These are phyloP conservation scores for Sugiyamaella neomexicana DNA, from an alignment of 1,139 yeast genomes.

Conservation along the genomic window DNA sequence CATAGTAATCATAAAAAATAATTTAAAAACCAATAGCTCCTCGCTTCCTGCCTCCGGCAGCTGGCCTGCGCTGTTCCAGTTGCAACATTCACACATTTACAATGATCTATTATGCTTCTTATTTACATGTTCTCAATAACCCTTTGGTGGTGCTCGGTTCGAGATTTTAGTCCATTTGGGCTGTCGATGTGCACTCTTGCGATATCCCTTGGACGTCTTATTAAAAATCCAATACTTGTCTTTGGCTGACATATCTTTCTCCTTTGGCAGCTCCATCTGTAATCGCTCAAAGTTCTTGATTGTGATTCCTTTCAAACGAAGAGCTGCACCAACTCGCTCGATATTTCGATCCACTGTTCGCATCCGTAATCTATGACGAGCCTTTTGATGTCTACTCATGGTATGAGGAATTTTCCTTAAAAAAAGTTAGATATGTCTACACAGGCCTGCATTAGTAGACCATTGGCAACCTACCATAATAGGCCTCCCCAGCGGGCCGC, in stretches of 20 bases:
- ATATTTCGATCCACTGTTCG: conserved; percentile 77
- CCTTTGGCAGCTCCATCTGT: conserved; percentile 66
- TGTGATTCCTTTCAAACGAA: conserved; percentile 51
- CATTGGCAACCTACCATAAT: conserved; percentile 58
- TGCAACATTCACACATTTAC: not conserved
- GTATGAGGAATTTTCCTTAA: conserved; percentile 64
- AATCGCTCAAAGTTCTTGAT: conserved; percentile 56
- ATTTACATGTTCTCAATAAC: conserved; percentile 49
- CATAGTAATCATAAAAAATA: no score
- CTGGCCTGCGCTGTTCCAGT: conserved; percentile 1
- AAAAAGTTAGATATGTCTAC: not conserved
- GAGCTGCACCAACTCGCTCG: conserved; percentile 64
- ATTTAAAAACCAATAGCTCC: no score
- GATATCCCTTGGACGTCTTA: conserved; percentile 69
- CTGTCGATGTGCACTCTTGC: conserved; percentile 74
- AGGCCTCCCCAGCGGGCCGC: conserved; percentile 72
- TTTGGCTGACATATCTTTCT: conserved; percentile 69
- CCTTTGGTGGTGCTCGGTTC: conserved; percentile 75
- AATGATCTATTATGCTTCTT: not conserved
- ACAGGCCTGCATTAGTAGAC: no score
- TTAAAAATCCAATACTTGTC: conserved; percentile 90
- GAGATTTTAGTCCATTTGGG: conserved; percentile 91
- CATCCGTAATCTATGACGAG: conserved; percentile 80
- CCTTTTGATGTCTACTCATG: conserved; percentile 77
- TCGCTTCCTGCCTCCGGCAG: not conserved